These are phyloP conservation scores for Dalechampia spathulata DNA, from an alignment of 441 rosid species.

Conservation along the genomic window DNA sequence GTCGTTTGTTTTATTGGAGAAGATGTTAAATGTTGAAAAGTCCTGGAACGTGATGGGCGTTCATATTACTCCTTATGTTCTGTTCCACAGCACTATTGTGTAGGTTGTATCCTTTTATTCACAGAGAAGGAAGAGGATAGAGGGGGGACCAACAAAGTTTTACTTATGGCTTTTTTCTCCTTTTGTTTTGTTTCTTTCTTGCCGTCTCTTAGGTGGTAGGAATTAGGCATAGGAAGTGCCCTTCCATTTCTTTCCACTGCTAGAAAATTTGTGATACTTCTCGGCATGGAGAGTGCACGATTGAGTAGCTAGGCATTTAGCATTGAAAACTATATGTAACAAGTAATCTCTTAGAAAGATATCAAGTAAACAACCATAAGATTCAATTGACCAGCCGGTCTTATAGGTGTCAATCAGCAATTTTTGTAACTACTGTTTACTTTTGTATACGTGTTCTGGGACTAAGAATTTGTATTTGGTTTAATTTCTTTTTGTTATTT, in stretches of 20 bases:
- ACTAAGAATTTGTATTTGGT: too few species aligned
- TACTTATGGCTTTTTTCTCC: neutral
- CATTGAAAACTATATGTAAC: too few species aligned
- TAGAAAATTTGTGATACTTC: too few species aligned
- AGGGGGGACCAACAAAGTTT: neutral
- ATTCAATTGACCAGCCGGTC: too few species aligned
- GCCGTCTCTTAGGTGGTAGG: neutral
- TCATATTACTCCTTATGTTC: neutral
- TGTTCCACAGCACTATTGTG: neutral
- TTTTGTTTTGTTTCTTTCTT: neutral
- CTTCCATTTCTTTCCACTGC: neutral
- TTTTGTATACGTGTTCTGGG: too few species aligned
- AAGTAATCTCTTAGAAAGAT: too few species aligned
- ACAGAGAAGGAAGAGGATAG: neutral
- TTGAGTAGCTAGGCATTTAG: too few species aligned
- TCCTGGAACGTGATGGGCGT: neutral
- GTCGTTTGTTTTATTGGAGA: neutral
- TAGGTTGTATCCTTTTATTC: neutral
- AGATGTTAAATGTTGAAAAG: constrained; percentile 8
- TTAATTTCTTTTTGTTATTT: too few species aligned
- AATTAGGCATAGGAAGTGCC: neutral
- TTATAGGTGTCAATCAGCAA: too few species aligned
- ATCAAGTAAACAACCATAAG: too few species aligned
- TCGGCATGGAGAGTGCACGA: too few species aligned
- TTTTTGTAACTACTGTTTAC: too few species aligned